These are phyloP conservation scores for Patellaria atrata DNA, from an alignment of 495 filamentous ascomycete genomes.

Conservation along the genomic window DNA sequence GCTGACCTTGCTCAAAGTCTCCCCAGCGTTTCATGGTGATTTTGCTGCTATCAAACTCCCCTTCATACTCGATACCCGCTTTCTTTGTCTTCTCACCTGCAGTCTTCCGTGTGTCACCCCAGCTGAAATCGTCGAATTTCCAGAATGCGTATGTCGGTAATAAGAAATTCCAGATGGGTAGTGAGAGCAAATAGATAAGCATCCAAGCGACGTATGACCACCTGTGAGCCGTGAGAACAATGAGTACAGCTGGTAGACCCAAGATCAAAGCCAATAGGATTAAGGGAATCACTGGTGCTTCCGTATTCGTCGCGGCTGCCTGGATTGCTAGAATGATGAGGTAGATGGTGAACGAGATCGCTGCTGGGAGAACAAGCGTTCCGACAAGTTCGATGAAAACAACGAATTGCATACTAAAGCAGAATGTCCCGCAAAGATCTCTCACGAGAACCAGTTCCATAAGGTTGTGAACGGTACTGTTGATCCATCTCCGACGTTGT, in stretches of 20 bases:
- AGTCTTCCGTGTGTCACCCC: constrained; percentile 96
- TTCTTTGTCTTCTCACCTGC: constrained; percentile 77
- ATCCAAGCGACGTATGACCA: constrained; percentile 94
- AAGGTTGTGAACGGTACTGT: constrained; percentile 96
- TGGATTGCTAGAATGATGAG: constrained; percentile 69
- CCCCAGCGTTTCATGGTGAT: constrained; percentile 98
- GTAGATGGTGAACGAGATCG: constrained; percentile 94
- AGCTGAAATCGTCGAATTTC: constrained; percentile 99
- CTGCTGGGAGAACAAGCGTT: constrained; percentile 86
- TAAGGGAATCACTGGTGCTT: constrained; percentile 72
- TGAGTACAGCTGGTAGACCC: constrained; percentile 82
- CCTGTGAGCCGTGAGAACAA: constrained; percentile 90
- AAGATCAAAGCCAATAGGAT: constrained; percentile 84
- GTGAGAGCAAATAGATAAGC: constrained; percentile 82
- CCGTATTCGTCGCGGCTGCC: constrained; percentile 40
- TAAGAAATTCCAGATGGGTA: constrained; percentile 96
- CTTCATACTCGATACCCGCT: constrained; percentile 71
- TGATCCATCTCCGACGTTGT: constrained; percentile 95
- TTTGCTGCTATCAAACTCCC: constrained; percentile 93
- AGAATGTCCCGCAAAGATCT: constrained; percentile 97
- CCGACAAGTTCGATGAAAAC: constrained; percentile 93
- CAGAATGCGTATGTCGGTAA: constrained; percentile 92
- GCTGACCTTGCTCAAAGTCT: constrained; percentile 79
- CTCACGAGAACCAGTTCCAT: constrained; percentile 94
- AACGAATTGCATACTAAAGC: constrained; percentile 99